phyloP scores from a whole-genome alignment of 2,329 filamentous ascomycete genomes.

The Neopestalotiopsis clavispora region DNA sequence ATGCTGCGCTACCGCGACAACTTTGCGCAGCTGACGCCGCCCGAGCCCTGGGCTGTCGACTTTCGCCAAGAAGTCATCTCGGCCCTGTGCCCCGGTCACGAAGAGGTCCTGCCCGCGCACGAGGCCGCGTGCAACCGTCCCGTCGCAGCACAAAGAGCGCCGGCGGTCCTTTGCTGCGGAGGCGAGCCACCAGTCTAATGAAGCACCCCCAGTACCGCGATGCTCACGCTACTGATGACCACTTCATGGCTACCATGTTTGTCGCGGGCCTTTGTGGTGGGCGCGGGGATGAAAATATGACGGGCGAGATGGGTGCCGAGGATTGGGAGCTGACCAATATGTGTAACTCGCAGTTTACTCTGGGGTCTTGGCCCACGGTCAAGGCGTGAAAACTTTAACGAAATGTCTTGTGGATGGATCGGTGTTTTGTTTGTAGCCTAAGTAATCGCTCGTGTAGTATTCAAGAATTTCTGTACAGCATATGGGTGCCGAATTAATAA shows the following conservation, averaged over 20 bases:
- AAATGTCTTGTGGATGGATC: too few relatives aligned
- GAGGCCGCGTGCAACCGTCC: constrained; percentile 17
- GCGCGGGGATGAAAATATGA: constrained; percentile 46
- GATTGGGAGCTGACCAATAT: constrained; percentile 71
- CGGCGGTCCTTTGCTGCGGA: constrained; percentile 57
- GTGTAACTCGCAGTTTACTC: constrained; percentile 65
- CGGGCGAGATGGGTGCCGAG: constrained; percentile 57
- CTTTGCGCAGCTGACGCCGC: constrained; percentile 63
- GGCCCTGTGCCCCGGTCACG: constrained; percentile 53
- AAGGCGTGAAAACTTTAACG: too few relatives aligned
- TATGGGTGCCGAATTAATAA: too few relatives aligned
- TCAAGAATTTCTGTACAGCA: too few relatives aligned
- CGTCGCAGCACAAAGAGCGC: constrained; percentile 16
- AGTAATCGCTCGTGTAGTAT: not conserved
- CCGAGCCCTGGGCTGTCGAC: constrained; percentile 64
- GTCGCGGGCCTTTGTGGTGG: constrained; percentile 61
- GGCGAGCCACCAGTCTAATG: constrained; percentile 66
- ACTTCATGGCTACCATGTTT: constrained; percentile 71
- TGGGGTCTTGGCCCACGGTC: constrained; percentile 43
- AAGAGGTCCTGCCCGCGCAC: constrained; percentile 19
- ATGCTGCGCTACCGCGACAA: constrained; percentile 69
- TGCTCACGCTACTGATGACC: constrained; percentile 72
- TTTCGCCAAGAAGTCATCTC: constrained; percentile 70
- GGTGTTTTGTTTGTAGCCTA: not conserved
- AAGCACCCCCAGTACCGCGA: constrained; percentile 70